Evolutionary conservation across 306 rosid species (phyloP).

Genomic region (Vigna mungo): DNA sequence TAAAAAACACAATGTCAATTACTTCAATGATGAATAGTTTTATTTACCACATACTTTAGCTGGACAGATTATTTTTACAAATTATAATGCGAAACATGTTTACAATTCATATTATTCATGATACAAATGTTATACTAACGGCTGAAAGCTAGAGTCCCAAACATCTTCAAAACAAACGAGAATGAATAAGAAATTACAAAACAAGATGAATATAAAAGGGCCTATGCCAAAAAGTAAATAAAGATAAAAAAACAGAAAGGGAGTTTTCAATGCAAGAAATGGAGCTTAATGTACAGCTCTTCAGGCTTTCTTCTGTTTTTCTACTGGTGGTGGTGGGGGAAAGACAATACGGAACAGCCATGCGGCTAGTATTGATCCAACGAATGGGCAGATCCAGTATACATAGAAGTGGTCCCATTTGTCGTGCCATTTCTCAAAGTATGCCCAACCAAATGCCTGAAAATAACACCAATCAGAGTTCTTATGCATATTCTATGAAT

Average conservation of each 20-base stretch:
- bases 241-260: background rate
- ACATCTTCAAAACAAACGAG: background rate
- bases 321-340: slow-evolving; percentile 47
- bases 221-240: background rate
- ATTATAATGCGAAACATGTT: background rate
- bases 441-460: slow-evolving; percentile 97
- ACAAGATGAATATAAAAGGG: background rate
- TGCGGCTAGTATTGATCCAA: slow-evolving; percentile 76
- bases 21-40: background rate
- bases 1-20: background rate
- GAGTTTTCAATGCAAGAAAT: slow-evolving; percentile 11
- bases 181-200: slow-evolving; percentile 4
- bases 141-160: slow-evolving; percentile 1
- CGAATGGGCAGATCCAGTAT: slow-evolving; percentile 84
- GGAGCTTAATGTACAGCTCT: background rate
- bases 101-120: background rate
- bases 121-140: background rate
- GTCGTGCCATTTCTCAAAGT: slow-evolving; percentile 65
- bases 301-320: slow-evolving; percentile 71
- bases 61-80: background rate
- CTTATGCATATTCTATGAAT: background rate
- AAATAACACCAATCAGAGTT: slow-evolving; percentile 27
- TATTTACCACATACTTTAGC: background rate
- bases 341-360: slow-evolving; percentile 73
- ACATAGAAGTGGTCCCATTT: slow-evolving; percentile 94